A percentile compares a stretch with the other conserved stretches of the same genome.
phyloP scores from a whole-genome alignment of 495 filamentous ascomycete genomes.

The Coniosporium apollinis region DNA sequence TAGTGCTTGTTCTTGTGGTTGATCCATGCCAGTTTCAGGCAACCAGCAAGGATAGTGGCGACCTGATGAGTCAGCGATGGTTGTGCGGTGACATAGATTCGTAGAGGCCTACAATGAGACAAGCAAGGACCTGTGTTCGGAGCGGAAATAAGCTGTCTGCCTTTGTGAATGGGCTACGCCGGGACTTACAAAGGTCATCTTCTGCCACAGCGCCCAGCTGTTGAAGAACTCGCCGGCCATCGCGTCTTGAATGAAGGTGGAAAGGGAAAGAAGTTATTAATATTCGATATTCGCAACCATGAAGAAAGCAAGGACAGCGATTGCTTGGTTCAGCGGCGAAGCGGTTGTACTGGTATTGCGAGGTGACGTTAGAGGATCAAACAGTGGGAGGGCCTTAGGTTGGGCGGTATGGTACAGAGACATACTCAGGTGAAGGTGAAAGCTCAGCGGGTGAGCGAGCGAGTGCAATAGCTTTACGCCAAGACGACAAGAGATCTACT shows the following conservation, averaged over 20 bases:
- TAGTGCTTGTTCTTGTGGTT: conserved; percentile 48
- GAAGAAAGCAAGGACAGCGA: no score
- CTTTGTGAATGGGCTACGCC: background rate
- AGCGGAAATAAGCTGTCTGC: background rate
- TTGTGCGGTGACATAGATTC: background rate
- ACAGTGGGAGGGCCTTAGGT: no score
- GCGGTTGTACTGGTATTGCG: no score
- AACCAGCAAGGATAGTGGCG: conserved; percentile 30
- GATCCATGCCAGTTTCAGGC: conserved; percentile 41
- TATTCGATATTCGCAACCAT: no score
- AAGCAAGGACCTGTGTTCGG: conserved; percentile 24
- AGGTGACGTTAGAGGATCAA: no score
- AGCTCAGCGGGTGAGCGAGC: no score
- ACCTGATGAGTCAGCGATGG: conserved; percentile 28
- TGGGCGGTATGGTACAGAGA: no score
- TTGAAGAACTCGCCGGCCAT: conserved; percentile 43
- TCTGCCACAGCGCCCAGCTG: conserved; percentile 73
- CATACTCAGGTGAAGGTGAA: no score
- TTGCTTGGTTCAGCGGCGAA: no score
- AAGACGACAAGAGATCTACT: no score
- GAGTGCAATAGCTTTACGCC: no score
- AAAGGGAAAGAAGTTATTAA: no score
- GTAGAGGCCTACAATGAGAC: conserved; percentile 27
- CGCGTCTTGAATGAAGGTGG: background rate
- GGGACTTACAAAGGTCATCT: conserved; percentile 69